Percentiles rank a stretch among this genome's conserved stretches.
phyloP scores from a whole-genome alignment of 768 basidiomycete genomes.

The Leccinellum rugosiceps region DNA sequence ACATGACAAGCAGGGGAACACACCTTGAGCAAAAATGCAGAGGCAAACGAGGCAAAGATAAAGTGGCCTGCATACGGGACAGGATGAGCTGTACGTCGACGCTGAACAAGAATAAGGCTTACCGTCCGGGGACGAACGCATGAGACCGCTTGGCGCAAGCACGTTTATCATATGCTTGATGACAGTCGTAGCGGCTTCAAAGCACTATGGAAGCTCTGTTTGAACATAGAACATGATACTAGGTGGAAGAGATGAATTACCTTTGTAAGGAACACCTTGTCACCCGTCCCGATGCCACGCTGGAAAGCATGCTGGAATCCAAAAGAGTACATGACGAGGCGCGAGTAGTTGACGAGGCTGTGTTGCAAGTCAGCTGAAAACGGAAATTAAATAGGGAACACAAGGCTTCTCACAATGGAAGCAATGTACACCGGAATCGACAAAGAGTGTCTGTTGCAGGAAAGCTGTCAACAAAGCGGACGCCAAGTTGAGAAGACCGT shows the following conservation, averaged over 20 bases:
- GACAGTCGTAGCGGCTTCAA: conserved; percentile 66
- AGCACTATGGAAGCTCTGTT: conserved; percentile 39
- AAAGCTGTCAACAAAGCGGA: not conserved
- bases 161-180: conserved; percentile 62
- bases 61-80: conserved; percentile 53
- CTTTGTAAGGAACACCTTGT: conserved; percentile 66
- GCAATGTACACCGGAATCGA: conserved; percentile 58
- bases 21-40: conserved; percentile 80
- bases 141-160: conserved; percentile 67
- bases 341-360: conserved; percentile 73
- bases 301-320: conserved; percentile 82
- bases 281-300: conserved; percentile 59
- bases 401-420: conserved; percentile 63
- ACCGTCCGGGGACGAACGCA: conserved; percentile 81
- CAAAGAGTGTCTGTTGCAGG: conserved; percentile 48
- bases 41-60: conserved; percentile 77
- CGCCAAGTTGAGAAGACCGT: too few relatives aligned
- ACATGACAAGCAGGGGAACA: conserved; percentile 3
- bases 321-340: conserved; percentile 84
- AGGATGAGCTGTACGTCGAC: not conserved
- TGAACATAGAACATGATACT: not conserved
- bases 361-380: conserved; percentile 5
- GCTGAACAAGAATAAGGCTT: conserved; percentile 12
- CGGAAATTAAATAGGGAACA: not conserved
- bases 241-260: conserved; percentile 30